A percentile compares a stretch with the other conserved stretches of the same genome.
phyloP scores from a whole-genome alignment of 228 moss, liverwort and hornwort species.

The Sphagnum fallax region DNA sequence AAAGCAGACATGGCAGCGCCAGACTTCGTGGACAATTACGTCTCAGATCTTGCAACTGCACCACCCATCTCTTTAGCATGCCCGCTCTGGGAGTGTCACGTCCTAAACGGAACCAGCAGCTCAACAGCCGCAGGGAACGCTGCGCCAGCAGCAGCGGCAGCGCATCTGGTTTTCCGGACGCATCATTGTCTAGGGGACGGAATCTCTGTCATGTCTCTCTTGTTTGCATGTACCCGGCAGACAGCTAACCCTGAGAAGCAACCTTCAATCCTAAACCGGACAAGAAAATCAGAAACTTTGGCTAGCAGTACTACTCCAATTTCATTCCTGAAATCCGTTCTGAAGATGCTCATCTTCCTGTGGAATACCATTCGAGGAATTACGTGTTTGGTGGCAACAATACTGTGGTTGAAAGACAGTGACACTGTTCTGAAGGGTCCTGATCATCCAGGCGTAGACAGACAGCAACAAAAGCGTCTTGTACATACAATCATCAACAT shows the following conservation, averaged over 20 bases:
- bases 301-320: not conserved
- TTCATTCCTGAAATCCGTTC: not conserved
- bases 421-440: constrained; percentile 45
- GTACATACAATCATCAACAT: constrained; percentile 31
- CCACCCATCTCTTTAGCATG: constrained; percentile 37
- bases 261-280: constrained; percentile 34
- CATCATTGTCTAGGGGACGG: constrained; percentile 92
- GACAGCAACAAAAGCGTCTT: constrained; percentile 35
- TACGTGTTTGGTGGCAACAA: constrained; percentile 41
- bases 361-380: constrained; percentile 67
- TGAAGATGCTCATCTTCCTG: constrained; percentile 10
- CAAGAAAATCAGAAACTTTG: not conserved
- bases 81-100: constrained; percentile 81
- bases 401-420: constrained; percentile 66
- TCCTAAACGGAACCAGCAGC: constrained; percentile 39
- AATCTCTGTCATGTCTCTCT: constrained; percentile 79
- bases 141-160: not conserved
- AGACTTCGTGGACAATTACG: constrained; percentile 33
- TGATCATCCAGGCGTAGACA: constrained; percentile 35
- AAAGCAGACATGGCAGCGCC: constrained; percentile 15
- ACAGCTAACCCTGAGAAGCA: constrained; percentile 53
- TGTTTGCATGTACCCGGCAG: constrained; percentile 69
- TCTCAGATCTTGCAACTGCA: constrained; percentile 25
- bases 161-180: constrained; percentile 41
- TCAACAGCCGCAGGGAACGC: constrained; percentile 28